A percentile compares a stretch with the other conserved stretches of the same genome.
Conservation (phyloP, 2,329 filamentous ascomycete species). For the Stachybotrys chartarum region DNA sequence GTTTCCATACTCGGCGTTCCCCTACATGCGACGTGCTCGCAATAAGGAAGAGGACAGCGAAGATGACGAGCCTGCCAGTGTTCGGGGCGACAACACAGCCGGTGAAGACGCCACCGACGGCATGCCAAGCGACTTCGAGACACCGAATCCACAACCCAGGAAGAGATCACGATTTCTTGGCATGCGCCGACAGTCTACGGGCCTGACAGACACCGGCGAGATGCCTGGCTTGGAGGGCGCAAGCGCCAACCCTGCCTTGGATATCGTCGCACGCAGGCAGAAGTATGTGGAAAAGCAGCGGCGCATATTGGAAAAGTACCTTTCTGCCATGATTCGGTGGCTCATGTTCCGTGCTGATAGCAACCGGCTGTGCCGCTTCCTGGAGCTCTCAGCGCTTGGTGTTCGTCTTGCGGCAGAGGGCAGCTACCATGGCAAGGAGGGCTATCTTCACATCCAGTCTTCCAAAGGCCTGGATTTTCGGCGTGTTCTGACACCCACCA, state of each 20-base stretch:
- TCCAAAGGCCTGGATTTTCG: conserved; percentile 83
- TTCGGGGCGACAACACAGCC: conserved; percentile 35
- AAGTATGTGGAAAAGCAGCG: conserved; percentile 77
- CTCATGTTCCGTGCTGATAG: conserved; percentile 95
- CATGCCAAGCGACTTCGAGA: conserved; percentile 26
- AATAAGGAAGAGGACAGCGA: conserved; percentile 75
- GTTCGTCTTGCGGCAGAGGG: conserved; percentile 91
- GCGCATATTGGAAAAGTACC: conserved; percentile 78
- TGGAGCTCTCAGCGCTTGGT: conserved; percentile 89
- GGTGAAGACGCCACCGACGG: conserved; percentile 36
- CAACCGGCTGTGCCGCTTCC: conserved; percentile 90
- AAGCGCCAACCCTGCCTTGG: conserved; percentile 46
- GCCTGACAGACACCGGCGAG: conserved; percentile 38
- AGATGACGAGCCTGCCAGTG: conserved; percentile 52
- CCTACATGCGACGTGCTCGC: conserved; percentile 76
- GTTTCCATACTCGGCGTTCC: conserved; percentile 84
- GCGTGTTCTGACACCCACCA: conserved; percentile 68
- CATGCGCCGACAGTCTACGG: conserved; percentile 46
- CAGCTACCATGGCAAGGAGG: conserved; percentile 97
- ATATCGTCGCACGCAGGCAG: conserved; percentile 33
- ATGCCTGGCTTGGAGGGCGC: conserved; percentile 30
- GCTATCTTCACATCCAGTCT: conserved; percentile 85
- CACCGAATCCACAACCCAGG: conserved; percentile 22
- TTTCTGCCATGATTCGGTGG: conserved; percentile 91
- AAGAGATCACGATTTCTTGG: conserved; percentile 48